Percentiles rank a stretch among this genome's conserved stretches.
Evolutionary conservation across 2,329 filamentous ascomycete genomes (phyloP).

Genomic region (Coniochaeta prunicola): DNA sequence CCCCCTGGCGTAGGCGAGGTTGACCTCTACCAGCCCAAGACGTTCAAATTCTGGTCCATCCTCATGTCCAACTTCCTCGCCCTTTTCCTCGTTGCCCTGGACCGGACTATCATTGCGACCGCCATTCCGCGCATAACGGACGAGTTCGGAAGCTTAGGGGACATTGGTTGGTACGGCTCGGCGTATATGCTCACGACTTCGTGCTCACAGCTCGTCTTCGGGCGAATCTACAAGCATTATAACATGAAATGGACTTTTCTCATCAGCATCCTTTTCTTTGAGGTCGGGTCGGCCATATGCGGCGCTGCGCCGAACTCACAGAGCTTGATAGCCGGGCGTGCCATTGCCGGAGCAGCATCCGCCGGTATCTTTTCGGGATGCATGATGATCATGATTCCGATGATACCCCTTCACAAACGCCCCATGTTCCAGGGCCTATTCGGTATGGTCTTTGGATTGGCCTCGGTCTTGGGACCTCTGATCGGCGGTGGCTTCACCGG

Average conservation of each 20-base stretch:
- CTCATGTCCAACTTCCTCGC: constrained; percentile 46
- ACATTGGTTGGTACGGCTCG: constrained; percentile 59
- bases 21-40: constrained; percentile 43
- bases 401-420: constrained; percentile 53
- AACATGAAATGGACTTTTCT: constrained; percentile 41
- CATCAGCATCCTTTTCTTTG: constrained; percentile 40
- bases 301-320: constrained; percentile 45
- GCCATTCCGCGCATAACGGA: constrained; percentile 49
- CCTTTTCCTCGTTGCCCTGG: constrained; percentile 51
- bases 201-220: constrained; percentile 46
- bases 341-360: constrained; percentile 48
- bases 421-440: constrained; percentile 52
- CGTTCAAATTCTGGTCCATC: constrained; percentile 47
- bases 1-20: constrained; percentile 9
- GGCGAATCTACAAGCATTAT: constrained; percentile 48
- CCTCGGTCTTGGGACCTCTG: constrained; percentile 45
- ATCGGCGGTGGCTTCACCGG: constrained; percentile 47
- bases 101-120: constrained; percentile 48
- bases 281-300: constrained; percentile 47
- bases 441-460: constrained; percentile 46
- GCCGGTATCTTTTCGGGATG: constrained; percentile 52
- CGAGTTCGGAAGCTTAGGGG: constrained; percentile 48
- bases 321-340: constrained; percentile 48
- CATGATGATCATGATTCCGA: constrained; percentile 48
- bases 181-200: constrained; percentile 54